Evolutionary conservation across 148 eudicot species (phyloP).

Genomic region (Camellia japonica): DNA sequence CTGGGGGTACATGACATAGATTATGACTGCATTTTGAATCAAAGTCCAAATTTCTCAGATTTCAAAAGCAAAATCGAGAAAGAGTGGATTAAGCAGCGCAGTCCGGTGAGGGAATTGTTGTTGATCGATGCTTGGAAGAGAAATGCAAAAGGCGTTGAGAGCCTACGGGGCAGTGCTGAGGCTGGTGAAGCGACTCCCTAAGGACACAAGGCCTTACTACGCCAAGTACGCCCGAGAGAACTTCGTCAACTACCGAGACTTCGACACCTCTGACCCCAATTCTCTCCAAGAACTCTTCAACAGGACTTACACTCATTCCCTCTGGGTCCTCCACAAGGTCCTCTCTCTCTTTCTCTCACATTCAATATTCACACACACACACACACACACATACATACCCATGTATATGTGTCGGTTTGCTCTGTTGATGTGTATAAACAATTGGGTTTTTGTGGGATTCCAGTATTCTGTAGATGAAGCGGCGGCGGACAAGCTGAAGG

Average conservation of each 20-base stretch:
- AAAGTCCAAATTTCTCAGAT: not conserved
- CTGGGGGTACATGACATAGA: too few relatives aligned
- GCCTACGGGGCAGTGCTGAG: conserved; percentile 80
- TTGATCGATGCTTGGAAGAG: conserved; percentile 1
- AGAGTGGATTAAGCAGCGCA: not conserved
- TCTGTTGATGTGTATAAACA: not conserved
- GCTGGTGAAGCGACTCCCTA: conserved; percentile 67
- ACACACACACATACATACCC: too few relatives aligned
- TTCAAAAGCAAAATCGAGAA: not conserved
- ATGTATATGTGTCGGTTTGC: not conserved
- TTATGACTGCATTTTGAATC: too few relatives aligned
- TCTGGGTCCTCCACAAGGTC: conserved; percentile 90
- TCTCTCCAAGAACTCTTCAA: conserved; percentile 60
- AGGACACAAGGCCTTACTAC: conserved; percentile 69
- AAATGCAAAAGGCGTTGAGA: conserved; percentile 64
- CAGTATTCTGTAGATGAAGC: conserved; percentile 75
- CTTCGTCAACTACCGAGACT: conserved; percentile 81
- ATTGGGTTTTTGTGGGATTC: conserved; percentile 14
- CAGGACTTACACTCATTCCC: conserved; percentile 66
- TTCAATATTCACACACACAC: not conserved
- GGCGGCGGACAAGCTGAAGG: conserved; percentile 63
- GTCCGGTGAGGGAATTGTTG: not conserved
- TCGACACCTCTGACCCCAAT: conserved; percentile 51
- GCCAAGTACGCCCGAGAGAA: conserved; percentile 90
- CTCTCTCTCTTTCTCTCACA: not conserved